phyloP scores from a whole-genome alignment of 2,329 filamentous ascomycete genomes.

The Venturia carpophila region DNA sequence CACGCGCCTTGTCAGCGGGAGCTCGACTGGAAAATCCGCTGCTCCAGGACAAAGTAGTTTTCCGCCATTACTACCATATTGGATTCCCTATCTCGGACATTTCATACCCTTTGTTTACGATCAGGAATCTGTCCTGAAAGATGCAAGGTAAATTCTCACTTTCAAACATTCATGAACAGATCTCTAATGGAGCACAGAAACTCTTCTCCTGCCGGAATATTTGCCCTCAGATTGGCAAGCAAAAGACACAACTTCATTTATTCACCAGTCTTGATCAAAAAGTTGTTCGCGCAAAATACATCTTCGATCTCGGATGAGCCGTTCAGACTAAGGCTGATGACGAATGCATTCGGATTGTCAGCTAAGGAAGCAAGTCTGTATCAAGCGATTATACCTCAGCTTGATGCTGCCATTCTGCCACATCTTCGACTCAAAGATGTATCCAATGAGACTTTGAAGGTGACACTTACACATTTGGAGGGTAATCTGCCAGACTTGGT shows the following conservation, averaged over 20 bases:
- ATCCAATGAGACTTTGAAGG: background rate
- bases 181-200: background rate
- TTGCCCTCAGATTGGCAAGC: constrained; percentile 10
- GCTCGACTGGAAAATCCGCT: background rate
- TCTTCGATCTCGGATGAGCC: background rate
- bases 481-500: constrained; percentile 18
- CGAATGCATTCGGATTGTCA: constrained; percentile 10
- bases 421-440: constrained; percentile 5
- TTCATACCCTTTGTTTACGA: constrained; percentile 7
- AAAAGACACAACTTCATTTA: constrained; percentile 7
- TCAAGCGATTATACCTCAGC: background rate
- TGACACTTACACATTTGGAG: constrained; percentile 1
- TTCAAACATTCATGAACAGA: background rate
- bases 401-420: constrained; percentile 4
- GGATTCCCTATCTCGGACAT: constrained; percentile 17
- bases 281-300: background rate
- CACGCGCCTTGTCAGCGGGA: constrained; percentile 15
- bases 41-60: background rate
- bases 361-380: constrained; percentile 6
- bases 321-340: constrained; percentile 1
- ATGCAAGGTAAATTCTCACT: constrained; percentile 8
- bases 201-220: constrained; percentile 8
- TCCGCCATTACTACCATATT: constrained; percentile 17
- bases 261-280: constrained; percentile 13
- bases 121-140: constrained; percentile 9